Percentiles rank a stretch among this genome's conserved stretches.
phyloP scores from a whole-genome alignment of 2,329 filamentous ascomycete species.

The Talaromyces sp. region DNA sequence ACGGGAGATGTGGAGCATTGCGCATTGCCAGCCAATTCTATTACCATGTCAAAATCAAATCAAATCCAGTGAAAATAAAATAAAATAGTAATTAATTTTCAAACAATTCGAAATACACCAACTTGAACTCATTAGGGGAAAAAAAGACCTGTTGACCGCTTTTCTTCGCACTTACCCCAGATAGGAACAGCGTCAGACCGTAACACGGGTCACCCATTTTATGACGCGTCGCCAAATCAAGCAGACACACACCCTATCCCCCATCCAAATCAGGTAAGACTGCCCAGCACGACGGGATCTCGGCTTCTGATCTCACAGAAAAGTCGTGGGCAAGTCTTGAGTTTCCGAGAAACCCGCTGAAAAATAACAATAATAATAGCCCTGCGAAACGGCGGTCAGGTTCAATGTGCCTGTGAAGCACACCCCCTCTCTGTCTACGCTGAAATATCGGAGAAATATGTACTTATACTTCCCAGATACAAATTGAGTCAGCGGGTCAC shows the following conservation, averaged over 20 bases:
- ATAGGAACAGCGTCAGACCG: slow-evolving; percentile 7
- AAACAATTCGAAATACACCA: too few species aligned
- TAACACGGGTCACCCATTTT: slow-evolving; percentile 19
- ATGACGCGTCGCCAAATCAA: slow-evolving; percentile 20
- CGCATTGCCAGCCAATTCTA: neutral
- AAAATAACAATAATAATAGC: slow-evolving; percentile 2
- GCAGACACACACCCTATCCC: neutral
- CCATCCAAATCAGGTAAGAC: neutral
- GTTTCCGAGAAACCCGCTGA: slow-evolving; percentile 26
- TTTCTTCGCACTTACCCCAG: slow-evolving; percentile 5
- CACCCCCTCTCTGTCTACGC: neutral
- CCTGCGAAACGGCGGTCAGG: neutral
- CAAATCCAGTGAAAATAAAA: neutral
- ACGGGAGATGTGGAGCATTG: neutral
- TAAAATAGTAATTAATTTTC: too few species aligned
- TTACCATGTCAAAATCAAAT: neutral
- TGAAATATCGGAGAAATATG: slow-evolving; percentile 18
- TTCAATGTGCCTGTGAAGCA: too few species aligned
- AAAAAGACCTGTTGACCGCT: slow-evolving; percentile 1
- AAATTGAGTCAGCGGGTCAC: slow-evolving; percentile 1
- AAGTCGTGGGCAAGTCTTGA: neutral
- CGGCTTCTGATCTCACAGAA: neutral
- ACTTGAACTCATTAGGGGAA: too few species aligned
- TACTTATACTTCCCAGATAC: neutral
- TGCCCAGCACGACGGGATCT: neutral